These are phyloP conservation scores for Xylaria sp. DNA, from an alignment of 2,329 filamentous ascomycete genomes.

Conservation along the genomic window DNA sequence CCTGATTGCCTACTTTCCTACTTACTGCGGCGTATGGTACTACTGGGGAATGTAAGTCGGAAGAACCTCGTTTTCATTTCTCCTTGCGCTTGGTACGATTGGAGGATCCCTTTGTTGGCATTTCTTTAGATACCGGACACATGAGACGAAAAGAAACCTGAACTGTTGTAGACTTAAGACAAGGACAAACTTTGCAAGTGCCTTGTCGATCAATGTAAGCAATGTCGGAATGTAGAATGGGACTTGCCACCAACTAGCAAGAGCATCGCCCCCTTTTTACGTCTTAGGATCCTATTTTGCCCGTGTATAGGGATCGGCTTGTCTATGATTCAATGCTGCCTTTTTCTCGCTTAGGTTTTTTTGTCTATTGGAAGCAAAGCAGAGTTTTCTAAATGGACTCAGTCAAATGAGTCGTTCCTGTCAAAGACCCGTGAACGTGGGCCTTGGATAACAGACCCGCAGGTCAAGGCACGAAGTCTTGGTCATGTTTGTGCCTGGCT, in stretches of 20 bases:
- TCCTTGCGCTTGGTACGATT: slow-evolving; percentile 10
- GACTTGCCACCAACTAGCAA: neutral
- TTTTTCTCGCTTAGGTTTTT: too few relatives aligned
- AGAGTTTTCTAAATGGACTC: too few relatives aligned
- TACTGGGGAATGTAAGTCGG: too few relatives aligned
- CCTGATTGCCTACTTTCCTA: too few relatives aligned
- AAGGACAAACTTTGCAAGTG: neutral
- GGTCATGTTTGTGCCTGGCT: neutral
- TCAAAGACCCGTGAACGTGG: neutral
- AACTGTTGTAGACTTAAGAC: neutral
- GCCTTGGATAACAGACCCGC: neutral
- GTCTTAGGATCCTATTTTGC: too few relatives aligned
- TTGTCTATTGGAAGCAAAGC: too few relatives aligned
- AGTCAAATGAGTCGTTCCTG: neutral
- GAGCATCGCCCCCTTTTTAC: neutral
- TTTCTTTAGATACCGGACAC: neutral
- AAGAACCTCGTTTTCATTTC: neutral
- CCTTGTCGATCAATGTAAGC: slow-evolving; percentile 1
- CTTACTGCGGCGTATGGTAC: too few relatives aligned
- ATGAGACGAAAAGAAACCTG: neutral
- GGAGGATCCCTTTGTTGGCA: neutral
- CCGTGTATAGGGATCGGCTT: too few relatives aligned
- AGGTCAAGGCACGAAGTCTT: neutral
- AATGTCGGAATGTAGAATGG: neutral
- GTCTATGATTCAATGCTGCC: too few relatives aligned